Conservation (phyloP, 805 yeast species). For the Candida pseudoglaebosa region DNA sequence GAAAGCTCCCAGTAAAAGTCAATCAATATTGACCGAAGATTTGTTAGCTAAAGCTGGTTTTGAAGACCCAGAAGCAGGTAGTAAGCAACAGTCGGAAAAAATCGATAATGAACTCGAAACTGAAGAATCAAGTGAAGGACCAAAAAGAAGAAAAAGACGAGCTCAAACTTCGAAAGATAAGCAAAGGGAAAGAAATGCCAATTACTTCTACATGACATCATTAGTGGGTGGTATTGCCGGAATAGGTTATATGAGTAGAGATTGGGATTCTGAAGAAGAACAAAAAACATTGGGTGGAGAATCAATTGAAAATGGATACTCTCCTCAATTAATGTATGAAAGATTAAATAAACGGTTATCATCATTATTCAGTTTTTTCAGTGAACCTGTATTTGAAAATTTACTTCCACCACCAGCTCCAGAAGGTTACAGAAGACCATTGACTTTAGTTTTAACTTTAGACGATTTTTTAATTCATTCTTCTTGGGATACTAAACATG, state of each 20-base stretch:
- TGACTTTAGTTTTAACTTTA: conserved; percentile 81
- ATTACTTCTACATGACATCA: conserved; percentile 60
- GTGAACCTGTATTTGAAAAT: conserved; percentile 91
- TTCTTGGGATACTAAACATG: conserved; percentile 85
- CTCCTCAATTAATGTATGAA: conserved; percentile 59
- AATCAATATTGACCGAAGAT: conserved; percentile 67
- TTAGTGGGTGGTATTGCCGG: conserved; percentile 54
- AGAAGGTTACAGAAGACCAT: conserved; percentile 87
- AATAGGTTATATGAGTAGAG: conserved; percentile 66
- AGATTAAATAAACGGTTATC: conserved; percentile 70
- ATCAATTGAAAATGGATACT: conserved; percentile 61
- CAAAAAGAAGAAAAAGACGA: conserved; percentile 43
- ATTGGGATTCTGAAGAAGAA: conserved; percentile 81
- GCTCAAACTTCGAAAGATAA: conserved; percentile 65
- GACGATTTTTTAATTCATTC: conserved; percentile 91
- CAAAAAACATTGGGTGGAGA: conserved; percentile 46
- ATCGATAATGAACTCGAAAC: conserved; percentile 8
- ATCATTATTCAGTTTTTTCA: conserved; percentile 75
- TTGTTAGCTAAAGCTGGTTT: conserved; percentile 81
- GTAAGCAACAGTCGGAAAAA: conserved; percentile 14
- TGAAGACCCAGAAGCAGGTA: conserved; percentile 37
- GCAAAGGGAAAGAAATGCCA: conserved; percentile 80
- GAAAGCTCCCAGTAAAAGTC: conserved; percentile 2
- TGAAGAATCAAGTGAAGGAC: conserved; percentile 10
- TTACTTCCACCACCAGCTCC: conserved; percentile 91